Base-by-base conservation (phyloP, 1,284 basidiomycete species). In the Tylopilus microsporus region DNA sequence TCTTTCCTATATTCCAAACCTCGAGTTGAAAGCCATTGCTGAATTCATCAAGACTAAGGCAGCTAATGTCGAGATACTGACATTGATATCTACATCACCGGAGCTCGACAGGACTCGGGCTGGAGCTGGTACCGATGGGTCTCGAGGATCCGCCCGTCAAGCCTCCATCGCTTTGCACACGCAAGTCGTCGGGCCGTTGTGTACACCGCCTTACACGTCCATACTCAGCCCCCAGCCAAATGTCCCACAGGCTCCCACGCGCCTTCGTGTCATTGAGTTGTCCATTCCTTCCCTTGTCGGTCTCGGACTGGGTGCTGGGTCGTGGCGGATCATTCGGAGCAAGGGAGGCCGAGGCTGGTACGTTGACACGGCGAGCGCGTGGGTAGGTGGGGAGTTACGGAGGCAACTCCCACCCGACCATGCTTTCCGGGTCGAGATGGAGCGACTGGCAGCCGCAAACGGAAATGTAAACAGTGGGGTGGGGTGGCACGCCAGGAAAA, bases 331-430 rank as follows among this genome's bases (percentile, higher is more conserved):
- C 59, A 81, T 98, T 43, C 81, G 85, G 64, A 94, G 92, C 67
- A 95, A 97, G 69, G 96, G 96, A 3, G 87, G 94, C 1, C 77
- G 96, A 47, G 95, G 94, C 3, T 99, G 96, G 94, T 97, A 95
- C 67, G 92, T 96, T 57, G 92, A 97, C 71, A 83, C 86, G 0
- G 89, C 90, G 16, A 87, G 86, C 53, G 91, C 89, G 3, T 96
- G 94, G 87, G 77, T 89, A 48, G 74, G 77, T 3, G 75, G 77
- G 52, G 74, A 75, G 32, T 73, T 91, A 53, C 74, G 80, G 60
- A 78, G 93, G 49, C 85, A 87, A 64, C 74, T 96, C 12, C 73
- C 78, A 5, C 70, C 71, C 21, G 79, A 72, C 6, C 91, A 94
- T 71, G 83, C 85, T 2, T 82, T 87, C 68, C 78, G 91, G 54